A percentile compares a stretch with the other conserved stretches of the same genome.
Conservation (phyloP, 768 basidiomycete species). For the Multifurca ochricompacta region DNA sequence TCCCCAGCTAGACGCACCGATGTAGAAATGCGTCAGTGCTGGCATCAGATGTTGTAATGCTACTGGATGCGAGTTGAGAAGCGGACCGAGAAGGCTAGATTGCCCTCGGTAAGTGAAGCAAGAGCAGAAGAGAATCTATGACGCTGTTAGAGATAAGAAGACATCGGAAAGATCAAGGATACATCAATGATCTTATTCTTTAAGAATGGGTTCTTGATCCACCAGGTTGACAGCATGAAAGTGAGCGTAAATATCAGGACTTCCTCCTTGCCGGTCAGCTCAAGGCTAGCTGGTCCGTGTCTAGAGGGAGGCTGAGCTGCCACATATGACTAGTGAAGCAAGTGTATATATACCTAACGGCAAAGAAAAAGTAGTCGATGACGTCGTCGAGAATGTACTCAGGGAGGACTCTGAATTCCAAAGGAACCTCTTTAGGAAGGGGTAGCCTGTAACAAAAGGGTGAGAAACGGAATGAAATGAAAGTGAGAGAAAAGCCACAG, state of each 20-base stretch:
- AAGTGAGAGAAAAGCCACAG: conserved; percentile 25
- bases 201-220: conserved; percentile 97
- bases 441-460: conserved; percentile 54
- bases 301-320: conserved; percentile 27
- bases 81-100: conserved; percentile 68
- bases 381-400: conserved; percentile 94
- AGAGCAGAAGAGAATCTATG: conserved; percentile 66
- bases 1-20: conserved; percentile 45
- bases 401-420: conserved; percentile 79
- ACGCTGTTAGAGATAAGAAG: conserved; percentile 1
- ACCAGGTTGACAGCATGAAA: conserved; percentile 91
- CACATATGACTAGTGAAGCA: not conserved
- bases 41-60: conserved; percentile 87
- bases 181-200: conserved; percentile 96
- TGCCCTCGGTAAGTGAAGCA: conserved; percentile 57
- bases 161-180: conserved; percentile 19
- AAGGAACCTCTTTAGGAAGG: conserved; percentile 76
- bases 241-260: conserved; percentile 82
- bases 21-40: conserved; percentile 89
- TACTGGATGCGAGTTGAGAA: conserved; percentile 77
- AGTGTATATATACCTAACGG: conserved; percentile 58
- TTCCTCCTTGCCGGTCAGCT: conserved; percentile 78
- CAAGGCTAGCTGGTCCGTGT: conserved; percentile 69
- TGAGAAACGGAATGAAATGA: not conserved
- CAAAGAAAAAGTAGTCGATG: conserved; percentile 80